Evolutionary conservation across 192 early-diverging fungal species (phyloP).

Genomic region (Haplosporangium gracile): DNA sequence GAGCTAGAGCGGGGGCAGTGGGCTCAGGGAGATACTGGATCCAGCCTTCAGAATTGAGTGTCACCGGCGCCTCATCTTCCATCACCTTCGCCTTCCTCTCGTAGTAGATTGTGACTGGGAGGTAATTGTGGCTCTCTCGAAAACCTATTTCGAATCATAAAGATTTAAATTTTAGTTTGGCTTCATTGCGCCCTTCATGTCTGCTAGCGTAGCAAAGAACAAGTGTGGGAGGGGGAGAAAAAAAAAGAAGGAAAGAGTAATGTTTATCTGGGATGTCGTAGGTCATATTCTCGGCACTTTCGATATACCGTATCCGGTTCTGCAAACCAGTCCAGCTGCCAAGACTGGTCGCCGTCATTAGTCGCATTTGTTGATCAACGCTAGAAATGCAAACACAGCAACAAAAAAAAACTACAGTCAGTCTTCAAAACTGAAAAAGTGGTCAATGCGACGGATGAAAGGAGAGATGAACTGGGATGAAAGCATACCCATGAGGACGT

Average conservation of each 20-base stretch:
- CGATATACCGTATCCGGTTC: conserved; percentile 15
- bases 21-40: neutral
- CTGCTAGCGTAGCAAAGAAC: no score
- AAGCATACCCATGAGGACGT: conserved; percentile 26
- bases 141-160: neutral
- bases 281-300: conserved; percentile 24
- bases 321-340: conserved; percentile 21
- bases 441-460: neutral
- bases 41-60: neutral
- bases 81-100: neutral
- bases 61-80: neutral
- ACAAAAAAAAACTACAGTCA: no score
- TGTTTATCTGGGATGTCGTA: conserved; percentile 19
- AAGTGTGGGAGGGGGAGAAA: no score
- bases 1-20: no score
- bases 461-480: no score
- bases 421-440: neutral
- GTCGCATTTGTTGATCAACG: conserved; percentile 28
- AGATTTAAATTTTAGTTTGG: neutral
- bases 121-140: neutral
- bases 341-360: conserved; percentile 10
- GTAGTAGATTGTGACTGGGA: neutral
- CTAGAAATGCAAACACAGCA: neutral
- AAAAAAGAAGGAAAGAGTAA: no score
- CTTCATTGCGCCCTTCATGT: no score